Evolutionary conservation across 768 basidiomycete genomes (phyloP), one percentile per base, ranked within the genome.

Genomic region (Rubroboletus pulcherrimus): DNA sequence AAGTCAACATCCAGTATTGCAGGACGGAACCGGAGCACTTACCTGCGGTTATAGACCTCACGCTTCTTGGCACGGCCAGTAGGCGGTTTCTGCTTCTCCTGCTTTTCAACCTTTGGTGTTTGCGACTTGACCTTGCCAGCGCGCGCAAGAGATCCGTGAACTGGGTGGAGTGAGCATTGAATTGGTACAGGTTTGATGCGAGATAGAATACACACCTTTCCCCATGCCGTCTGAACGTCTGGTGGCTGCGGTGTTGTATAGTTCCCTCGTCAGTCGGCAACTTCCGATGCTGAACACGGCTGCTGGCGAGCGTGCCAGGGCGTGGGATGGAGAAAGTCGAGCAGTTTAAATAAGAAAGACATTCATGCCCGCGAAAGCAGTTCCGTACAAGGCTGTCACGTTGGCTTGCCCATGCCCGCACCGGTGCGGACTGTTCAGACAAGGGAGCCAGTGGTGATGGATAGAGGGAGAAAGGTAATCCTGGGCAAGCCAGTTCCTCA

Each of bases 61-160:
- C 92, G 83, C 83, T 97, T 98, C 87, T 97, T 96, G 56, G 96
- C 95, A 70, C 95, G 92, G 59, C 96, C 94, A 76, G 92, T 96
- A 50, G 91, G 86, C 26, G 83, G 83, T 84, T 97, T 98, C 86
- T 94, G 91, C 87, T 97, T 98, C 81, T 98, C 95, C 80, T 96
- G 91, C 74, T 86, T 85, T 70, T 97, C 95, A 72, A 97, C 95
- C 78, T 98, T 98, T 67, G 95, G 95, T 66, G 89, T 91, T 78
- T 96, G 92, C 63, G 89, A 91, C 80, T 94, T 97, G 82, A 97
- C 96, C 84, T 98, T 97, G 76, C 95, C 95, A 69, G 94, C 93
- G 81, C 94, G 93, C 79, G 93, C 93, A 78, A 97, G 93, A 74
- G 93, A 97, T 74, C 94, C 93, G 87, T 97, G 93, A 79, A 96